phyloP scores from a whole-genome alignment of 2,329 filamentous ascomycete species.

The Neurospora sp. region DNA sequence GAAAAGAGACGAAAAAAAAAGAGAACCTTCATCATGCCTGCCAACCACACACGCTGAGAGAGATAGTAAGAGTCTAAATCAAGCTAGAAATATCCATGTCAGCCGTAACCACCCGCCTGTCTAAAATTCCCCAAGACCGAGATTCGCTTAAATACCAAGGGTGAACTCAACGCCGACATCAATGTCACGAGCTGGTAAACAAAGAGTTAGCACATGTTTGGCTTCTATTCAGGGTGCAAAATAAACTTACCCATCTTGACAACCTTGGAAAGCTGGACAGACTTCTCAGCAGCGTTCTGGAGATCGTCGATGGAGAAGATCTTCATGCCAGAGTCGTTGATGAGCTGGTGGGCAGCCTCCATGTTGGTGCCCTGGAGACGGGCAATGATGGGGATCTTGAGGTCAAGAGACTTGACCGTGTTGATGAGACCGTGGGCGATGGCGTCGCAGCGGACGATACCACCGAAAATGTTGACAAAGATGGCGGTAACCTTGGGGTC shows the following conservation, averaged over 20 bases:
- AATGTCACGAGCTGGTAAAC: slow-evolving; percentile 68
- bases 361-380: slow-evolving; percentile 98
- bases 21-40: background rate
- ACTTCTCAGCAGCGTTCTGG: slow-evolving; percentile 94
- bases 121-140: background rate
- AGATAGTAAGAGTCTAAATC: background rate
- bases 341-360: slow-evolving; percentile 82
- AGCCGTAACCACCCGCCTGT: background rate
- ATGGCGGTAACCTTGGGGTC: slow-evolving; percentile 97
- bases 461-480: slow-evolving; percentile 99
- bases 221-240: background rate
- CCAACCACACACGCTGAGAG: background rate
- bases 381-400: slow-evolving; percentile 93
- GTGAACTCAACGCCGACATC: slow-evolving; percentile 95
- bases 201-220: slow-evolving; percentile 3
- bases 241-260: slow-evolving; percentile 81
- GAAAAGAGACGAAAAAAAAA: background rate
- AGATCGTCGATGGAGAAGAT: slow-evolving; percentile 99
- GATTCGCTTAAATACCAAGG: slow-evolving; percentile 66
- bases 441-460: slow-evolving; percentile 95
- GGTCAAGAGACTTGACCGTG: slow-evolving; percentile 88
- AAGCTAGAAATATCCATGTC: background rate
- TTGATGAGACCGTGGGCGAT: slow-evolving; percentile 95
- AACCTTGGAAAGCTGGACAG: slow-evolving; percentile 97
- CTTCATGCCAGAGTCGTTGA: slow-evolving; percentile 97